Conservation (phyloP, 306 rosid genomes). For the Bauhinia variegata region DNA sequence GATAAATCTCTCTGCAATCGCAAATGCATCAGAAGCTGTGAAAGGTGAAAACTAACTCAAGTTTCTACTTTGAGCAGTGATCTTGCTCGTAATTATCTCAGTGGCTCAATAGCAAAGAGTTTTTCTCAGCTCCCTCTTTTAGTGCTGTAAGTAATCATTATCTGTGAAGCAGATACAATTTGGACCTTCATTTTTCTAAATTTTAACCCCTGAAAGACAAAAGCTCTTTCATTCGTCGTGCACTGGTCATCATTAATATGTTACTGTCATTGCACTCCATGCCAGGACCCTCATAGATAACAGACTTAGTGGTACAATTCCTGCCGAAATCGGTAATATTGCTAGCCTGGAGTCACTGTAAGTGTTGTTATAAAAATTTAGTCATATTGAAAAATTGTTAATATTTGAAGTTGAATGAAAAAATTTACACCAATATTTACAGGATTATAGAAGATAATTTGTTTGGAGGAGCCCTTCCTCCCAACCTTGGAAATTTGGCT, state of each 20-base stretch:
- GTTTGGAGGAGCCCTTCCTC: constrained; percentile 66
- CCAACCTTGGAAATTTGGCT: constrained; percentile 56
- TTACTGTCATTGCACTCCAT: constrained; percentile 30
- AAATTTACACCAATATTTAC: constrained; percentile 25
- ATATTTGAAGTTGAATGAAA: constrained; percentile 21
- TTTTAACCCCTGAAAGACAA: neutral
- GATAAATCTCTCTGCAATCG: too few species aligned
- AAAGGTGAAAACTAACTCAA: constrained; percentile 18
- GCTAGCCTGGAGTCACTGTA: constrained; percentile 57
- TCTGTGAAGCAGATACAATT: neutral
- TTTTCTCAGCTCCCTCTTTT: constrained; percentile 49
- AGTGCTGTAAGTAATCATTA: constrained; percentile 46
- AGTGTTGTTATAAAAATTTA: constrained; percentile 32
- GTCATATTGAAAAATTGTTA: constrained; percentile 9
- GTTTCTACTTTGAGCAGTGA: constrained; percentile 50
- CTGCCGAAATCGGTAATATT: constrained; percentile 59
- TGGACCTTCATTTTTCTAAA: neutral
- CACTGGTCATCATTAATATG: neutral
- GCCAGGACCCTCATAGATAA: constrained; percentile 75
- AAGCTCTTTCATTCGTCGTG: neutral
- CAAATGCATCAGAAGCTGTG: constrained; percentile 9
- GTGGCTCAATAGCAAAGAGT: constrained; percentile 63
- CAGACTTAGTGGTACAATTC: constrained; percentile 63
- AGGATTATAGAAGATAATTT: constrained; percentile 68
- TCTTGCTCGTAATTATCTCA: constrained; percentile 61